Conservation (phyloP, 495 filamentous ascomycete genomes). For the Talaromyces thailandensis region DNA sequence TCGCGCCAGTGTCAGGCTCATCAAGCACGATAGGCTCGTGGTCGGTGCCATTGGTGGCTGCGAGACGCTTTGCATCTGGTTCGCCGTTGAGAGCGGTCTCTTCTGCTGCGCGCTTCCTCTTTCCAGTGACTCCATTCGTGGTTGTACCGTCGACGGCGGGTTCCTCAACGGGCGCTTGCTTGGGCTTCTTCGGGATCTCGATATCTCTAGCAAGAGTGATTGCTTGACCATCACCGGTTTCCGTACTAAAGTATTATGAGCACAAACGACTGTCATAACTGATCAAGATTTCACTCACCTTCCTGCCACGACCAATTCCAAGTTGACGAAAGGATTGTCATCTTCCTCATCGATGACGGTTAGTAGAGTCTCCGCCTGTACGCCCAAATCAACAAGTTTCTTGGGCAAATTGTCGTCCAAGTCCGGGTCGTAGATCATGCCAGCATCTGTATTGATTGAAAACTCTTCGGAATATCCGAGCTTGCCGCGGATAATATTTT, state of each 20-base stretch:
- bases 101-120: conserved; percentile 38
- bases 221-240: conserved; percentile 30
- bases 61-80: conserved; percentile 30
- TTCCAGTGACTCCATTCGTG: conserved; percentile 16
- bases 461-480: conserved; percentile 82
- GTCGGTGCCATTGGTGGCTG: conserved; percentile 21
- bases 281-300: conserved; percentile 16
- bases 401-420: conserved; percentile 77
- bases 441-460: conserved; percentile 60
- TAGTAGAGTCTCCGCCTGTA: conserved; percentile 63
- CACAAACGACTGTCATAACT: conserved; percentile 6
- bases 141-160: conserved; percentile 1
- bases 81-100: conserved; percentile 34
- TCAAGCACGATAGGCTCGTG: conserved; percentile 41
- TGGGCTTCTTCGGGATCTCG: conserved; percentile 45
- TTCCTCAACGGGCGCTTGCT: conserved; percentile 15
- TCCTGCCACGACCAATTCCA: conserved; percentile 56
- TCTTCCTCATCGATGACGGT: conserved; percentile 82
- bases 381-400: conserved; percentile 69
- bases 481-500: conserved; percentile 55
- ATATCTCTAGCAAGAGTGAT: conserved; percentile 33
- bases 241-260: conserved; percentile 12
- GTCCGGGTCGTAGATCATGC: conserved; percentile 78
- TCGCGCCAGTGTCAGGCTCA: conserved; percentile 54
- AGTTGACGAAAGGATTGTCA: conserved; percentile 69